Conservation (phyloP, 345 rosid species). For the Bretschneidera sinensis region DNA sequence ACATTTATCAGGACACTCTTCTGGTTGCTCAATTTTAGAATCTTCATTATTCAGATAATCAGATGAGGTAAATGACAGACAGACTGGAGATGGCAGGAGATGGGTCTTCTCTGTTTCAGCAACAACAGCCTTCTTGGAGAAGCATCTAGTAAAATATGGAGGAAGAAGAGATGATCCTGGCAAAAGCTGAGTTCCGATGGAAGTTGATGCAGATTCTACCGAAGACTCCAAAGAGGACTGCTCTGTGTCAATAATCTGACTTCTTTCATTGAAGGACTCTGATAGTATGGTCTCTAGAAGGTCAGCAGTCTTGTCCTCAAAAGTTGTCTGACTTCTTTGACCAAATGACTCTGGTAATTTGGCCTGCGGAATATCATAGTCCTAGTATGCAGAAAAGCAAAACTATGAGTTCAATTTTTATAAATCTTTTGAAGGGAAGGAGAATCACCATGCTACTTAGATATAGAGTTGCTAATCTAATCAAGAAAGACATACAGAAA, state of each 20-base stretch:
- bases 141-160: conserved; percentile 25
- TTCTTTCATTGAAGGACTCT: conserved; percentile 1
- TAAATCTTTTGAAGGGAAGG: too few species aligned
- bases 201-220: conserved; percentile 7
- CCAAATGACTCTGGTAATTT: too few species aligned
- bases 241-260: conserved; percentile 9
- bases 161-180: conserved; percentile 15
- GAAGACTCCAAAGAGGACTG: conserved; percentile 7
- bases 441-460: too few species aligned
- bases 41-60: conserved; percentile 11
- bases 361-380: too few species aligned
- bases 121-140: conserved; percentile 25
- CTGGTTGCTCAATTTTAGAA: conserved; percentile 11
- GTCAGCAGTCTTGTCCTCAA: too few species aligned
- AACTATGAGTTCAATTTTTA: too few species aligned
- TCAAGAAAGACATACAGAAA: too few species aligned
- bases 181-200: conserved; percentile 12
- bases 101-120: conserved; percentile 15
- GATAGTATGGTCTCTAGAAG: conserved; percentile 4
- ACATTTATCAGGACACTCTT: conserved; percentile 14
- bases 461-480: too few species aligned
- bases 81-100: conserved; percentile 12
- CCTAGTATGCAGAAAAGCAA: too few species aligned
- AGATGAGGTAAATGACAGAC: conserved; percentile 7
- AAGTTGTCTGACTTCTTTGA: too few species aligned